Percentiles rank a stretch among this genome's conserved stretches.
Conservation (phyloP, 805 yeast genomes). For the Pichia pseudocactophila region DNA sequence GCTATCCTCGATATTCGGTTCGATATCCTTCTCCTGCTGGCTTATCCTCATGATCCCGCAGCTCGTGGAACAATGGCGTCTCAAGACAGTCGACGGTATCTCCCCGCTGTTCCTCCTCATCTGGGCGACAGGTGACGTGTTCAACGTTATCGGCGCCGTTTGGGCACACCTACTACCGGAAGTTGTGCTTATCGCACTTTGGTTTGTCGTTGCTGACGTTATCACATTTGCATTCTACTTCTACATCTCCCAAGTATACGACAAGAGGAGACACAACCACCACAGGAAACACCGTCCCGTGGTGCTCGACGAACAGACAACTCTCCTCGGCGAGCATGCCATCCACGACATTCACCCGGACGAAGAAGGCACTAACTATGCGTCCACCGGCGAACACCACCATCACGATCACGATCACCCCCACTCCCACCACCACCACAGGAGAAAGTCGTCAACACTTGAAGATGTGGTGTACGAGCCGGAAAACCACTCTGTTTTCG, state of each 20-base stretch:
- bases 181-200: conserved; percentile 58
- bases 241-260: conserved; percentile 46
- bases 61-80: conserved; percentile 70
- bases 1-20: conserved; percentile 58
- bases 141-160: conserved; percentile 57
- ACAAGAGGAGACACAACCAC: conserved; percentile 21
- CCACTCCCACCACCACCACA: conserved; percentile 4
- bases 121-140: conserved; percentile 67
- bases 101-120: conserved; percentile 56
- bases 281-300: conserved; percentile 9
- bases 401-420: background rate
- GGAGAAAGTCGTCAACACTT: conserved; percentile 38
- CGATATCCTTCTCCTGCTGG: conserved; percentile 73
- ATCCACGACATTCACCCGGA: conserved; percentile 6
- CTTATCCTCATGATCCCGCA: conserved; percentile 69
- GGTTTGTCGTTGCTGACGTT: conserved; percentile 71
- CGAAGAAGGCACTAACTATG: background rate
- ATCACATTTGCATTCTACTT: conserved; percentile 51
- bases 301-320: conserved; percentile 24
- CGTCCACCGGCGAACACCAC: conserved; percentile 1
- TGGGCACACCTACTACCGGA: conserved; percentile 67
- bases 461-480: conserved; percentile 44
- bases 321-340: conserved; percentile 23
- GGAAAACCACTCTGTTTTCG: conserved; percentile 36
- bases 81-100: conserved; percentile 68